phyloP scores from a whole-genome alignment of 2,329 filamentous ascomycete species.

The Paraphoma chrysanthemicola region DNA sequence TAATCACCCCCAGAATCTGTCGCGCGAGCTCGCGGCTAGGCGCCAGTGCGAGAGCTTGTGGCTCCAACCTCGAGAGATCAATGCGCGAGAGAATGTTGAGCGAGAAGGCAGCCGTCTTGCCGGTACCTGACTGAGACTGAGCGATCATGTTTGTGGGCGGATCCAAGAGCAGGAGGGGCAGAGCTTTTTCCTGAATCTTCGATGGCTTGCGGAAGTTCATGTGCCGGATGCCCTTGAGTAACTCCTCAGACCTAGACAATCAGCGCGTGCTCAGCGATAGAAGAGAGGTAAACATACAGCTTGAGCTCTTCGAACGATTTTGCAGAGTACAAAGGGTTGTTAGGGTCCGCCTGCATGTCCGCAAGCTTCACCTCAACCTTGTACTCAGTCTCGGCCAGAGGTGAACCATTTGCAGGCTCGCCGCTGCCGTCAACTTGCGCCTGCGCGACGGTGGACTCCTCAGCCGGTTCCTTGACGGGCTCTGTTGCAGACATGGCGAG shows the following conservation, averaged over 20 bases:
- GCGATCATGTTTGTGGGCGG: slow-evolving; percentile 95
- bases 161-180: slow-evolving; percentile 84
- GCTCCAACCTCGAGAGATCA: slow-evolving; percentile 72
- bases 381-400: slow-evolving; percentile 74
- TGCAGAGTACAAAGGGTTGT: slow-evolving; percentile 86
- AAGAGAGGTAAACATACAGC: slow-evolving; percentile 66
- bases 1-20: slow-evolving; percentile 88
- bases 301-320: slow-evolving; percentile 85
- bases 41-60: slow-evolving; percentile 88
- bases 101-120: slow-evolving; percentile 96
- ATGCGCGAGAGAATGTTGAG: slow-evolving; percentile 89
- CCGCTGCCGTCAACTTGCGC: slow-evolving; percentile 57
- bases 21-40: slow-evolving; percentile 93
- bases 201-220: slow-evolving; percentile 95
- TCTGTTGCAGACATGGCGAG: slow-evolving; percentile 22
- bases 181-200: slow-evolving; percentile 94
- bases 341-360: slow-evolving; percentile 84
- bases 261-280: slow-evolving; percentile 7
- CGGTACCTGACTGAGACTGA: slow-evolving; percentile 98
- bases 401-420: slow-evolving; percentile 47
- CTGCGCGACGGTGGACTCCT: slow-evolving; percentile 18
- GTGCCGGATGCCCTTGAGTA: slow-evolving; percentile 69
- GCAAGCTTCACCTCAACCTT: slow-evolving; percentile 93
- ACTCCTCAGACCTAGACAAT: slow-evolving; percentile 51
- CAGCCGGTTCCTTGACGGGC: slow-evolving; percentile 10